Conservation (phyloP, 768 basidiomycete species). For the Coprinopsis strossmayeri region DNA sequence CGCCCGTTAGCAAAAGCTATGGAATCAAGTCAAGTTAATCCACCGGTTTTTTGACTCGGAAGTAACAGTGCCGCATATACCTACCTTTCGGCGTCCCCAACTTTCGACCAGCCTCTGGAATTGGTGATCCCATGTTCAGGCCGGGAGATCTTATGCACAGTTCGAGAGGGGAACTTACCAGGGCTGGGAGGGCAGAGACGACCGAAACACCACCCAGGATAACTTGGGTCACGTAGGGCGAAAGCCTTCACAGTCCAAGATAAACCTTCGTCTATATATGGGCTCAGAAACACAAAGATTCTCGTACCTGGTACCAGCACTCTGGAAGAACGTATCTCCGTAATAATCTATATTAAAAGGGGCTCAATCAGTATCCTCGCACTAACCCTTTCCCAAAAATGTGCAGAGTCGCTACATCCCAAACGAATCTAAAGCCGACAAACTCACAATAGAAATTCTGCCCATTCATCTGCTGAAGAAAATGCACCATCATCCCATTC, state of each 20-base stretch:
- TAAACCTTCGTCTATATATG: too few relatives aligned
- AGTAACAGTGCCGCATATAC: too few relatives aligned
- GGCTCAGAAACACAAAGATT: too few relatives aligned
- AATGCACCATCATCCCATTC: conserved; percentile 82
- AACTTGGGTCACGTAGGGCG: conserved; percentile 68
- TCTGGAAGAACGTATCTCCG: conserved; percentile 76
- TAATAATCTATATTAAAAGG: conserved; percentile 68
- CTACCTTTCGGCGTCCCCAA: conserved; percentile 69
- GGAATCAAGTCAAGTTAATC: too few relatives aligned
- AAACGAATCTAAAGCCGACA: not conserved
- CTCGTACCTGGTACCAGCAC: conserved; percentile 60
- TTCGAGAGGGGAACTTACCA: conserved; percentile 31
- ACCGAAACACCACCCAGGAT: conserved; percentile 74
- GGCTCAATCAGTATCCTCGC: too few relatives aligned
- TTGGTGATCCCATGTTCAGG: not conserved
- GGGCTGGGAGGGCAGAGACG: conserved; percentile 62
- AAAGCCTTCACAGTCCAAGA: conserved; percentile 44
- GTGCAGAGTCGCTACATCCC: not conserved
- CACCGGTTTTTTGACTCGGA: too few relatives aligned
- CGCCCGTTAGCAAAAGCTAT: conserved; percentile 61
- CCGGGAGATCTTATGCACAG: not conserved
- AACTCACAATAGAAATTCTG: conserved; percentile 74
- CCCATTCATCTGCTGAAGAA: conserved; percentile 75
- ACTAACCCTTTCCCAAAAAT: too few relatives aligned
- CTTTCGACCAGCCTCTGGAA: conserved; percentile 55